phyloP scores from a whole-genome alignment of 2,329 filamentous ascomycete species.

The Graphilbum ipis-grandicollis region DNA sequence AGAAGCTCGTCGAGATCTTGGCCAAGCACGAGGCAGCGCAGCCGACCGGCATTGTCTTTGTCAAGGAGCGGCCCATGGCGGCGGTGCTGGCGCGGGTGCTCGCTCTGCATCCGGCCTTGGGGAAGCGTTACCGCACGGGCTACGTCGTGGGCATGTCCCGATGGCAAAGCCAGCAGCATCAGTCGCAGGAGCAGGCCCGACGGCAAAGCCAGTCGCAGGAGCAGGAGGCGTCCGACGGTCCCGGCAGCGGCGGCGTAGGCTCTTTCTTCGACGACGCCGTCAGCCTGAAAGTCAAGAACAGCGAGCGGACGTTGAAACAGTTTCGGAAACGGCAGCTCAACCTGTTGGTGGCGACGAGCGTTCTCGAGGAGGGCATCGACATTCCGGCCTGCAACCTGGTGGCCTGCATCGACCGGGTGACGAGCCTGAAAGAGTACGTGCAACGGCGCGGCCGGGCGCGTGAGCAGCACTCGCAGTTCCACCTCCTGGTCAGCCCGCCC shows the following conservation, averaged over 20 bases:
- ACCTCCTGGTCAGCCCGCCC: constrained; percentile 22
- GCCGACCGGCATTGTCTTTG: constrained; percentile 49
- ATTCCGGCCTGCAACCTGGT: constrained; percentile 46
- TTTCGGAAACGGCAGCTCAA: constrained; percentile 39
- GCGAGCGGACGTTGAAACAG: constrained; percentile 21
- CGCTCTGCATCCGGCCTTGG: constrained; percentile 28
- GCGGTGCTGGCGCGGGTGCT: constrained; percentile 42
- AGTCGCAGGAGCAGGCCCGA: too few species aligned
- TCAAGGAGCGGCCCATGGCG: constrained; percentile 42
- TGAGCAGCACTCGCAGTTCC: constrained; percentile 30
- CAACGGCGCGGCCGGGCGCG: constrained; percentile 37
- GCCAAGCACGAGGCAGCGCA: constrained; percentile 19
- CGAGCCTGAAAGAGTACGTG: constrained; percentile 38
- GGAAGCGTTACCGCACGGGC: constrained; percentile 29
- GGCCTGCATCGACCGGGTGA: constrained; percentile 37
- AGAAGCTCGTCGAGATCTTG: constrained; percentile 33
- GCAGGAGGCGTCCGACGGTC: neutral
- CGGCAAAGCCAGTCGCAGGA: too few species aligned
- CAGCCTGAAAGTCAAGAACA: constrained; percentile 13
- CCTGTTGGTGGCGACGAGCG: constrained; percentile 43
- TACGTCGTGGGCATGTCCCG: constrained; percentile 35
- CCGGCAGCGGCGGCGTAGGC: too few species aligned
- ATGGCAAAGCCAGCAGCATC: too few species aligned
- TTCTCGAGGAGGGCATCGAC: constrained; percentile 52
- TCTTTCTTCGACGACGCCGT: constrained; percentile 13